Percentiles rank a stretch among this genome's conserved stretches.
Evolutionary conservation across 768 basidiomycete genomes (phyloP).

Genomic region (Xerocomus spinulosus): DNA sequence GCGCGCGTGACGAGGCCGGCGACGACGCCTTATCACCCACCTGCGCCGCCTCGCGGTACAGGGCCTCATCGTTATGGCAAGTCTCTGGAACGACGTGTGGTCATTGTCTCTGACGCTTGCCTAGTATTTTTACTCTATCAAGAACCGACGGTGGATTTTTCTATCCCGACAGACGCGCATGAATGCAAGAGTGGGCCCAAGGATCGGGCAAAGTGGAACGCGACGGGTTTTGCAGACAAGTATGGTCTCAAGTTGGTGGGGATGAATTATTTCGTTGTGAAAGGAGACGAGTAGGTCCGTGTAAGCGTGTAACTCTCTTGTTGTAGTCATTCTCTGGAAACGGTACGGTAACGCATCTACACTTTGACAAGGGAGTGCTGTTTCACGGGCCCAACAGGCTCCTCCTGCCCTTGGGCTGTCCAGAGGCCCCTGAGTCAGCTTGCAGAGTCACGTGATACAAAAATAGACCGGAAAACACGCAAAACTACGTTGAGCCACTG

Average conservation of each 20-base stretch:
- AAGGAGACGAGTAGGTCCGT: constrained; percentile 20
- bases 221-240: constrained; percentile 44
- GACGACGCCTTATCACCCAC: constrained; percentile 53
- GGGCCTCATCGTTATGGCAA: constrained; percentile 58
- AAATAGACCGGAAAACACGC: too few species aligned
- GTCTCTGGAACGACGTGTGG: constrained; percentile 1
- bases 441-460: not conserved
- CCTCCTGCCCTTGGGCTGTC: too few species aligned
- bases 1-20: constrained; percentile 43
- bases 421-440: too few species aligned
- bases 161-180: constrained; percentile 39
- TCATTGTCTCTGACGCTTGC: not conserved
- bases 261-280: constrained; percentile 51
- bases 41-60: constrained; percentile 50
- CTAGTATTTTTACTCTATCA: constrained; percentile 56
- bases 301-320: too few species aligned
- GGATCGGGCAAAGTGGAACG: constrained; percentile 54
- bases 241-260: constrained; percentile 55
- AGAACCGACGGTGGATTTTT: constrained; percentile 44
- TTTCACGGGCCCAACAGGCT: too few species aligned
- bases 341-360: too few species aligned
- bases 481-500: too few species aligned
- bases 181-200: constrained; percentile 44
- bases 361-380: too few species aligned
- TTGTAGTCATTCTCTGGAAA: too few species aligned